phyloP scores from a whole-genome alignment of 2,329 filamentous ascomycete genomes.

The Xylogone sp. region DNA sequence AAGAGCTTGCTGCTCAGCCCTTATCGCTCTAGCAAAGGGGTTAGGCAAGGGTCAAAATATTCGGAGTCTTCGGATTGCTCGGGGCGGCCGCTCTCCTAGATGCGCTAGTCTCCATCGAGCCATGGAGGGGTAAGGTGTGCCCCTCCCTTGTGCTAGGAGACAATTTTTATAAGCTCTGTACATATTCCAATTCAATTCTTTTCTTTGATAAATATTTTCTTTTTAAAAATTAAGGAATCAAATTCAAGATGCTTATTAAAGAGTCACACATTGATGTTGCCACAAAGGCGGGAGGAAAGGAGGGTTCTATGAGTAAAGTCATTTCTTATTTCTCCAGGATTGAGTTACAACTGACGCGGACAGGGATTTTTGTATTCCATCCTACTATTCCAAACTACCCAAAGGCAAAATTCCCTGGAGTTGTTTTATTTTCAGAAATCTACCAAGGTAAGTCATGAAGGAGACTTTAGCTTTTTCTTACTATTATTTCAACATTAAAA shows the following conservation, averaged over 20 bases:
- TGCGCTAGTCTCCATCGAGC: neutral
- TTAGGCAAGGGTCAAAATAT: neutral
- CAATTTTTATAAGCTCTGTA: no score
- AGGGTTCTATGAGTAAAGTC: conserved; percentile 46
- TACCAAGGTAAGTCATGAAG: conserved; percentile 76
- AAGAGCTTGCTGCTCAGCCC: neutral
- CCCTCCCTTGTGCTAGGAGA: no score
- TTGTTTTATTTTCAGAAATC: conserved; percentile 89
- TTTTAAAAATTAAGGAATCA: neutral
- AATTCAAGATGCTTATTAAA: conserved; percentile 60
- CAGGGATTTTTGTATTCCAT: conserved; percentile 87
- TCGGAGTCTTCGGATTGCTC: neutral
- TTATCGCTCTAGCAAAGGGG: neutral
- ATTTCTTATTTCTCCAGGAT: neutral
- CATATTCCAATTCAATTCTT: neutral
- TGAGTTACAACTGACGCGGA: conserved; percentile 8
- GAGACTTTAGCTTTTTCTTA: no score
- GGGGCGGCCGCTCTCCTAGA: neutral
- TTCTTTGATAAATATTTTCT: neutral
- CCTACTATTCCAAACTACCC: conserved; percentile 82
- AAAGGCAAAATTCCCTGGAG: conserved; percentile 78
- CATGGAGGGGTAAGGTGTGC: neutral
- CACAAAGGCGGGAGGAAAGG: conserved; percentile 53
- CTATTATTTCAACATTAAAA: no score
- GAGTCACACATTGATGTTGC: conserved; percentile 57